Conservation (phyloP, 208 protist genomes). For the Crithidia acanthocephali region DNA sequence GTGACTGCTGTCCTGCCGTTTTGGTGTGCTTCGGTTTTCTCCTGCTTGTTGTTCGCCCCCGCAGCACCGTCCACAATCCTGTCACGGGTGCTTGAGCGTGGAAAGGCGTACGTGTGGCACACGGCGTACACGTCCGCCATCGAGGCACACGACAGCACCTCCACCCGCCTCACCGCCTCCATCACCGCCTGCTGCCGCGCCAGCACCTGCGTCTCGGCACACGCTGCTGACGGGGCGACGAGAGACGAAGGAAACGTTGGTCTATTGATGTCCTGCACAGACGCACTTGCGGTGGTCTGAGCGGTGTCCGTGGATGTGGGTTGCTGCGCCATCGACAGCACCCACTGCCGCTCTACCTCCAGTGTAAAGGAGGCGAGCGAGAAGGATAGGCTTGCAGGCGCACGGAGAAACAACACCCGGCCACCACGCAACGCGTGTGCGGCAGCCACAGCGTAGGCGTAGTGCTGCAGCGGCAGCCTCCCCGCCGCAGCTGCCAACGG, state of each 20-base stretch:
- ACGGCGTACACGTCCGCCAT: slow-evolving; percentile 44
- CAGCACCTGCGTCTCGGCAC: background rate
- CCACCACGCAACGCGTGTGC: slow-evolving; percentile 54
- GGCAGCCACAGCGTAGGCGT: slow-evolving; percentile 43
- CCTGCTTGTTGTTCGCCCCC: background rate
- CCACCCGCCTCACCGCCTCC: slow-evolving; percentile 43
- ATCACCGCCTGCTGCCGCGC: slow-evolving; percentile 36
- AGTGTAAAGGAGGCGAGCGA: slow-evolving; percentile 41
- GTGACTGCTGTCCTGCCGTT: no score
- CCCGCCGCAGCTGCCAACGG: background rate
- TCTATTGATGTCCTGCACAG: background rate
- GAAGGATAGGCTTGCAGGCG: slow-evolving; percentile 47
- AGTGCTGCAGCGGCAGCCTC: slow-evolving; percentile 4
- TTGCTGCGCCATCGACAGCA: background rate
- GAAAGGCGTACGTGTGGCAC: slow-evolving; percentile 30
- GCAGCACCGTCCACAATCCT: no score
- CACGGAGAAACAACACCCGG: slow-evolving; percentile 47
- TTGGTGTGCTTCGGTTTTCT: no score
- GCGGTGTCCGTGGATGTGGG: background rate
- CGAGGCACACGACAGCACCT: slow-evolving; percentile 56
- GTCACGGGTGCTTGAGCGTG: background rate
- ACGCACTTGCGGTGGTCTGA: background rate
- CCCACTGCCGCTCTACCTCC: slow-evolving; percentile 42
- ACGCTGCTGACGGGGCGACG: background rate
- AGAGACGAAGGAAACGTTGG: no score